Percentiles rank a stretch among this genome's conserved stretches.
Conservation (phyloP, 805 yeast species). For the Sungouiozyma intestinalis region DNA sequence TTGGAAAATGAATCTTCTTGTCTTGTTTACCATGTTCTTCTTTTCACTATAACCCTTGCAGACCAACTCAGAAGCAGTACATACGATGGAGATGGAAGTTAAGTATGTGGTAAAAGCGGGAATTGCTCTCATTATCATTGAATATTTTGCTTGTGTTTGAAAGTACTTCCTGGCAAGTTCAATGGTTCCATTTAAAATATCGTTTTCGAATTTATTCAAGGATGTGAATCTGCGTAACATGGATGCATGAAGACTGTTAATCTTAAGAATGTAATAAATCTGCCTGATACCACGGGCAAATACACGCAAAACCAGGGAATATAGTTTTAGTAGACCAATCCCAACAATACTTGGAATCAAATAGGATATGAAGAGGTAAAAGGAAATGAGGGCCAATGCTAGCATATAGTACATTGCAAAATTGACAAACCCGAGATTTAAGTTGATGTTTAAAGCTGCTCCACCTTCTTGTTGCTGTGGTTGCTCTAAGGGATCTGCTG, state of each 20-base stretch:
- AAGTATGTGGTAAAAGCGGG: conserved; percentile 23
- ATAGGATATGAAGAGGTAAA: conserved; percentile 35
- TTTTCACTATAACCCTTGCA: conserved; percentile 20
- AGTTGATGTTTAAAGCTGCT: conserved; percentile 20
- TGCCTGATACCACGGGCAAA: conserved; percentile 9
- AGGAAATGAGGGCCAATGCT: conserved; percentile 23
- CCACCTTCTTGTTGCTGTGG: conserved; percentile 10
- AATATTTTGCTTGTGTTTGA: conserved; percentile 16
- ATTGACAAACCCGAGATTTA: conserved; percentile 16
- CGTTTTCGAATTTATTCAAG: conserved; percentile 2
- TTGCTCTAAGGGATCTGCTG: conserved; percentile 1
- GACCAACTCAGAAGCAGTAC: conserved; percentile 16
- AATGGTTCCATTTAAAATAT: conserved; percentile 8
- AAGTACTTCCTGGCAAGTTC: conserved; percentile 2
- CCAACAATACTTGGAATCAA: conserved; percentile 42
- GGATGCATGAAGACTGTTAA: conserved; percentile 2
- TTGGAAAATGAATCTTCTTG: conserved; percentile 41
- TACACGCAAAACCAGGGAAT: conserved; percentile 9
- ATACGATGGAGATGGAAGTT: conserved; percentile 17
- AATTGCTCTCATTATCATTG: conserved; percentile 17
- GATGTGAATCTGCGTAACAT: conserved; percentile 5
- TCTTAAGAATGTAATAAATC: conserved; percentile 5
- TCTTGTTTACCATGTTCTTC: conserved; percentile 23
- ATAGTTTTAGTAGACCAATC: conserved; percentile 13
- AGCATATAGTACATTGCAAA: conserved; percentile 19